Base-by-base conservation (phyloP, 495 filamentous ascomycete genomes). In the Aspergillus diversus region DNA sequence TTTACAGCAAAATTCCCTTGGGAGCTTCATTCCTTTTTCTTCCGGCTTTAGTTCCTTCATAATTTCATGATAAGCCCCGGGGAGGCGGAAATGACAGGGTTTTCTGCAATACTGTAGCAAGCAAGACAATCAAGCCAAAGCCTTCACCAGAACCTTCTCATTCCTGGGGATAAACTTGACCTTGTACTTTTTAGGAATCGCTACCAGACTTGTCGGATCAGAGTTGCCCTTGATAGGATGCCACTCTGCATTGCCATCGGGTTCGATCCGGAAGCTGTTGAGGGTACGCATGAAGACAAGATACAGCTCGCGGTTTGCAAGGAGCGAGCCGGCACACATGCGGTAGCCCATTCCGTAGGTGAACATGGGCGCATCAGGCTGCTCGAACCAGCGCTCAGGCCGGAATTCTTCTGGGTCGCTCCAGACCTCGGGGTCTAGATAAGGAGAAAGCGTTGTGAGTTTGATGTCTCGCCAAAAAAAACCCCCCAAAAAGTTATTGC, bases 301-400 rank as follows among this genome's bases (percentile, higher is more conserved):
- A 62, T 90, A 89, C n/a, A 89, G 71, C 70, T 90, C 86, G 0
- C 85, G 77, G 47, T 88, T 88, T 27, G 87, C 86, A 1, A 90
- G 79, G 52, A 88, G 68, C 1, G 83, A 83, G 11, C 87, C 87
- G 8, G 86, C 82, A 61, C 87, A 90, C 86, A 89, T 89, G 27
- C 87, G 80, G 60, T 87, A 88, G 11, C 86, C 86, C 54, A 87
- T 75, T 4, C 86, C 85, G 56, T 87, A 88, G 0, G 84, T 84
- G 63, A 87, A 87, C 13, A 87, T 63, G 8, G 86, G 86, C 4
- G 84, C 80, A 47, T 89, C 86, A 0, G 86, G 84, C 52, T 85
- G 80, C 66, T 87, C 84, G 37, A 87, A 64, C 83, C 84, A 90
- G 12, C 87, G 74, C 64, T 89, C 86, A 8, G 87, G 87, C 15